Conservation (phyloP, 768 basidiomycete species). For the Stropharia rugosoannulata region DNA sequence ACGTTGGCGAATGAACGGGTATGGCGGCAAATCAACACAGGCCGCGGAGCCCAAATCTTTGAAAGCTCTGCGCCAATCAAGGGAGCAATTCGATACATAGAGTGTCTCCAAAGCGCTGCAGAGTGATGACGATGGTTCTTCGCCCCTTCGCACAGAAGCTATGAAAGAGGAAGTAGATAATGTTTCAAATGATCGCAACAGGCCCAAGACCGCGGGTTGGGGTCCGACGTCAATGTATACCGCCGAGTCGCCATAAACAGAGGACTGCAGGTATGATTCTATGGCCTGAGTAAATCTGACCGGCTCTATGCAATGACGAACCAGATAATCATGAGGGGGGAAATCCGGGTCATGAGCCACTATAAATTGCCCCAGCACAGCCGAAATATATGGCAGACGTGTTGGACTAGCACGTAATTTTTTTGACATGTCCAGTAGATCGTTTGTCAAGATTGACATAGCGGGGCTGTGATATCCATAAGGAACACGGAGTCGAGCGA, state of each 20-base stretch:
- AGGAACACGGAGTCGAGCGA: constrained; percentile 46
- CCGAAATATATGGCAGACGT: constrained; percentile 60
- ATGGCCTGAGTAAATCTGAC: constrained; percentile 57
- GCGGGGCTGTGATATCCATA: constrained; percentile 69
- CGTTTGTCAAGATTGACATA: constrained; percentile 57
- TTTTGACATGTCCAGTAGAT: constrained; percentile 40
- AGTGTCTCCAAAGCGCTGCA: constrained; percentile 45
- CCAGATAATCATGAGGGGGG: constrained; percentile 53
- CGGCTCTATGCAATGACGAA: constrained; percentile 56
- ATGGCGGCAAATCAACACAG: constrained; percentile 57
- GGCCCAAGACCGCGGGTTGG: constrained; percentile 54
- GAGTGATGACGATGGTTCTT: constrained; percentile 45
- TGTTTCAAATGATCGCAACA: constrained; percentile 45
- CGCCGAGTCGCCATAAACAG: constrained; percentile 27
- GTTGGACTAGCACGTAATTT: constrained; percentile 43
- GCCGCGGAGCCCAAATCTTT: constrained; percentile 37
- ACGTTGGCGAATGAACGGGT: constrained; percentile 55
- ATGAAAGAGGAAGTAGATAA: constrained; percentile 39
- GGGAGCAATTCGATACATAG: constrained; percentile 35
- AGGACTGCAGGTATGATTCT: constrained; percentile 32
- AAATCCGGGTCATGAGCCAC: constrained; percentile 47
- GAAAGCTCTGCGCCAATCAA: constrained; percentile 61
- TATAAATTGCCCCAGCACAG: constrained; percentile 53
- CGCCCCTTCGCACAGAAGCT: constrained; percentile 46
- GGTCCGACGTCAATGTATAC: constrained; percentile 71